Evolutionary conservation across 2,329 filamentous ascomycete genomes (phyloP).

Genomic region (Thelonectria rubi): DNA sequence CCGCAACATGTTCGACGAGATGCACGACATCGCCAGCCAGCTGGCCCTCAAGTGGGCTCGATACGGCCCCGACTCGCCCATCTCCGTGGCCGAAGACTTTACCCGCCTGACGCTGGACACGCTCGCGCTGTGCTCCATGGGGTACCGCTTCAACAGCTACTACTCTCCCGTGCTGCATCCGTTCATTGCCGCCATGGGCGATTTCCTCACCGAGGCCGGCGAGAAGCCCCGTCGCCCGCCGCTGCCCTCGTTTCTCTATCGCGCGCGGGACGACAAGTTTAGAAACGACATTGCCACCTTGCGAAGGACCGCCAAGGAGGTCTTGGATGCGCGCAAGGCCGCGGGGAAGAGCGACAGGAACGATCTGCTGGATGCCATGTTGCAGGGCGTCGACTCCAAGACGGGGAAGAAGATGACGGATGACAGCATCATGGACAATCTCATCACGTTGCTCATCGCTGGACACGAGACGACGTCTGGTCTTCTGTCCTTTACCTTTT

Average conservation of each 20-base stretch:
- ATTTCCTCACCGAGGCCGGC: slow-evolving; percentile 65
- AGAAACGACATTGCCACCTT: slow-evolving; percentile 62
- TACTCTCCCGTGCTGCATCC: slow-evolving; percentile 74
- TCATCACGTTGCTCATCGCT: slow-evolving; percentile 76
- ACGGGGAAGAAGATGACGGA: slow-evolving; percentile 72
- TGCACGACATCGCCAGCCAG: slow-evolving; percentile 73
- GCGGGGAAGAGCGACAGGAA: slow-evolving; percentile 63
- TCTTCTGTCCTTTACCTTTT: slow-evolving; percentile 71
- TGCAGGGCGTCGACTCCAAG: slow-evolving; percentile 71
- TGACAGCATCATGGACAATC: slow-evolving; percentile 70
- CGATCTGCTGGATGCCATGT: slow-evolving; percentile 76
- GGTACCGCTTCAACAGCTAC: slow-evolving; percentile 77
- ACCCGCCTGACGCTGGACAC: slow-evolving; percentile 76
- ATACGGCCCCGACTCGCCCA: slow-evolving; percentile 63
- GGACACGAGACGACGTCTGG: slow-evolving; percentile 77
- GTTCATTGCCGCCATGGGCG: slow-evolving; percentile 72
- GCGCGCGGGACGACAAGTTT: slow-evolving; percentile 58
- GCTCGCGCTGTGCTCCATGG: slow-evolving; percentile 73
- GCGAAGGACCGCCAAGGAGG: slow-evolving; percentile 63
- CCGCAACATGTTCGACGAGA: slow-evolving; percentile 72
- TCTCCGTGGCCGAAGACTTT: slow-evolving; percentile 72
- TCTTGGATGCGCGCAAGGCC: slow-evolving; percentile 65
- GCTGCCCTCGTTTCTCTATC: slow-evolving; percentile 60
- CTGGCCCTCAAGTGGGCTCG: slow-evolving; percentile 74
- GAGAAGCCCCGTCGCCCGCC: slow-evolving; percentile 58